Percentiles rank a stretch among this genome's conserved stretches.
Conservation (phyloP, 2,329 filamentous ascomycete species). For the Rutstroemia sp. region DNA sequence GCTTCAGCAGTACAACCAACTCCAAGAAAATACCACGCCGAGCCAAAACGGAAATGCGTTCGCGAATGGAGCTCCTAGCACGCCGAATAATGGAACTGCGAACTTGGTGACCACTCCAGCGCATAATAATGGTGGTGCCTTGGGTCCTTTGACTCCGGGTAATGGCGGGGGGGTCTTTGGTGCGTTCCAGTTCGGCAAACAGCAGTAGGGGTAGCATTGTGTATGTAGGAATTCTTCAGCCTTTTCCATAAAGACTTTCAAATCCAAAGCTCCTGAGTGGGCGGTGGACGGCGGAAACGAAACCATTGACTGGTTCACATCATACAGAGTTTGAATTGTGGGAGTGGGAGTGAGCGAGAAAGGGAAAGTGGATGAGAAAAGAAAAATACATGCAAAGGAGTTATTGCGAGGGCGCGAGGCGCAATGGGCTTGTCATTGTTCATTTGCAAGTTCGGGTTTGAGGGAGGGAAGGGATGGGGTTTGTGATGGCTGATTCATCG, state of each 20-base stretch:
- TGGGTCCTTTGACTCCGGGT: constrained; percentile 72
- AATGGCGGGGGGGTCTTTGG: constrained; percentile 70
- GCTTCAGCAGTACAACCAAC: constrained; percentile 33
- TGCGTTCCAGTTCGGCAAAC: constrained; percentile 43
- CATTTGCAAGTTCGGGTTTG: background rate
- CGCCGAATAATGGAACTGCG: constrained; percentile 65
- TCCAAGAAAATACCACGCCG: constrained; percentile 41
- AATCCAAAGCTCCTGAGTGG: too few relatives aligned
- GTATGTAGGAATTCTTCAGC: background rate
- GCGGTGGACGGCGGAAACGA: background rate
- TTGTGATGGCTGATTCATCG: background rate
- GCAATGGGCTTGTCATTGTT: background rate
- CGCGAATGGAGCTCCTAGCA: constrained; percentile 47
- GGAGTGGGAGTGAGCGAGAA: background rate
- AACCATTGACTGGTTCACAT: constrained; percentile 19
- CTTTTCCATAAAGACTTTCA: too few relatives aligned
- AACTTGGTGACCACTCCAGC: constrained; percentile 38
- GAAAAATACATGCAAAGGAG: background rate
- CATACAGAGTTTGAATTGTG: constrained; percentile 17
- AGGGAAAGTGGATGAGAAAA: too few relatives aligned
- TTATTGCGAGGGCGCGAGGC: background rate
- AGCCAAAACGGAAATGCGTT: constrained; percentile 42
- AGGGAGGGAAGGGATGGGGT: background rate
- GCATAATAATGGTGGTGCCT: constrained; percentile 46
- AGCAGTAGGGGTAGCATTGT: constrained; percentile 18